Percentiles rank a stretch among this genome's conserved stretches.
These are phyloP conservation scores for Simplicillium aogashimaense DNA, from an alignment of 2,329 filamentous ascomycete genomes.

Conservation along the genomic window DNA sequence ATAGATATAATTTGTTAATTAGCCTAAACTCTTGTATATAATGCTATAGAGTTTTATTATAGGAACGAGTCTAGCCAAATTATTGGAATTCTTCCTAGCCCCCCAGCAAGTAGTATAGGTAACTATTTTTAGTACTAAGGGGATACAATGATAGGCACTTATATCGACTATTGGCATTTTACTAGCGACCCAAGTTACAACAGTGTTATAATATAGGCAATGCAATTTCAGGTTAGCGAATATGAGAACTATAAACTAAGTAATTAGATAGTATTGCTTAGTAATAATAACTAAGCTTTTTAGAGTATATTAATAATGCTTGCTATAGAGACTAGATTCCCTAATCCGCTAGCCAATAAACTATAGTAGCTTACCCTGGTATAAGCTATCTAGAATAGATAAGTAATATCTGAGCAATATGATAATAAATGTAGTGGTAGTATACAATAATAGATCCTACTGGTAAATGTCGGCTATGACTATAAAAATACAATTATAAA, in stretches of 20 bases:
- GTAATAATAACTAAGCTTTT: slow-evolving; percentile 58
- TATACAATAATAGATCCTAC: slow-evolving; percentile 67
- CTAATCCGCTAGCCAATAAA: slow-evolving; percentile 29
- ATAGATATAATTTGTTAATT: no score
- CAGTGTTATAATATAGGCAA: slow-evolving; percentile 36
- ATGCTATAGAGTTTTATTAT: slow-evolving; percentile 34
- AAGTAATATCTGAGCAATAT: slow-evolving; percentile 52
- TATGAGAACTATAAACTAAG: slow-evolving; percentile 44
- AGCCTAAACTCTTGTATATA: slow-evolving; percentile 9
- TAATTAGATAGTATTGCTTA: slow-evolving; percentile 39
- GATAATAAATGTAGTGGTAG: slow-evolving; percentile 46
- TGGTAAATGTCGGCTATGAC: slow-evolving; percentile 63
- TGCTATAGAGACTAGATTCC: slow-evolving; percentile 47
- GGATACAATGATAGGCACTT: slow-evolving; percentile 48
- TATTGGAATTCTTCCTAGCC: neutral
- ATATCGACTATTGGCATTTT: slow-evolving; percentile 55
- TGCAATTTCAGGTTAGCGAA: slow-evolving; percentile 42
- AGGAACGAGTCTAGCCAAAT: slow-evolving; percentile 30
- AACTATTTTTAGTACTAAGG: slow-evolving; percentile 59
- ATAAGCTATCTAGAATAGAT: slow-evolving; percentile 53
- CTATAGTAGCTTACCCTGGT: slow-evolving; percentile 47
- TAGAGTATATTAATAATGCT: slow-evolving; percentile 56
- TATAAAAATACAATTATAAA: slow-evolving; percentile 62
- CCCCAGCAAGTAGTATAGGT: slow-evolving; percentile 16
- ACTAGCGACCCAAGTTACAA: slow-evolving; percentile 52